Evolutionary conservation across 2,329 filamentous ascomycete species (phyloP).

Genomic region (Aspergillus novoparasiticus): DNA sequence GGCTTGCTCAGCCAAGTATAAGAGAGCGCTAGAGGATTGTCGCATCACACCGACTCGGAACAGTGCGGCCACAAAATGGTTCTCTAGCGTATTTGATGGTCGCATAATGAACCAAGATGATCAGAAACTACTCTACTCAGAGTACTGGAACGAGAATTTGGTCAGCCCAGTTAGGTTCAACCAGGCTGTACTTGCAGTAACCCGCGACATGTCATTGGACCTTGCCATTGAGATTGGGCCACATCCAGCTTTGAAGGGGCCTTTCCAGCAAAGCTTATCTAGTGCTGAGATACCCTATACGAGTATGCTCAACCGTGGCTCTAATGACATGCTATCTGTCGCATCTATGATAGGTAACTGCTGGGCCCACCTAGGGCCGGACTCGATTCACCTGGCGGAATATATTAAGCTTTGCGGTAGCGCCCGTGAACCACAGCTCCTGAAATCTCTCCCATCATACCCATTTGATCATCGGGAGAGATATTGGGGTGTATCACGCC

Average conservation of each 20-base stretch:
- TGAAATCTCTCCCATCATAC: not conserved
- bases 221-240: slow-evolving; percentile 38
- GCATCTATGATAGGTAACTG: too few relatives aligned
- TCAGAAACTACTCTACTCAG: too few relatives aligned
- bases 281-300: not conserved
- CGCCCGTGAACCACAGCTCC: not conserved
- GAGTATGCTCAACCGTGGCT: not conserved
- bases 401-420: too few relatives aligned
- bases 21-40: not conserved
- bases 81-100: too few relatives aligned
- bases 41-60: not conserved
- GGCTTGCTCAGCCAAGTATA: not conserved
- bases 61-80: not conserved
- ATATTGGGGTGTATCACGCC: not conserved
- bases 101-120: too few relatives aligned
- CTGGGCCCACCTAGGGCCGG: too few relatives aligned
- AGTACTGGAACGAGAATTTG: not conserved
- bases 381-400: too few relatives aligned
- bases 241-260: slow-evolving; percentile 36
- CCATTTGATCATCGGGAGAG: not conserved
- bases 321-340: too few relatives aligned
- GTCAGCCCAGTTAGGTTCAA: too few relatives aligned
- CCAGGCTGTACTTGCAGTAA: not conserved
- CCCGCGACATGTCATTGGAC: slow-evolving; percentile 14
- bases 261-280: slow-evolving; percentile 7